phyloP scores from a whole-genome alignment of 2,329 filamentous ascomycete species.

The Trichoderma sp. region DNA sequence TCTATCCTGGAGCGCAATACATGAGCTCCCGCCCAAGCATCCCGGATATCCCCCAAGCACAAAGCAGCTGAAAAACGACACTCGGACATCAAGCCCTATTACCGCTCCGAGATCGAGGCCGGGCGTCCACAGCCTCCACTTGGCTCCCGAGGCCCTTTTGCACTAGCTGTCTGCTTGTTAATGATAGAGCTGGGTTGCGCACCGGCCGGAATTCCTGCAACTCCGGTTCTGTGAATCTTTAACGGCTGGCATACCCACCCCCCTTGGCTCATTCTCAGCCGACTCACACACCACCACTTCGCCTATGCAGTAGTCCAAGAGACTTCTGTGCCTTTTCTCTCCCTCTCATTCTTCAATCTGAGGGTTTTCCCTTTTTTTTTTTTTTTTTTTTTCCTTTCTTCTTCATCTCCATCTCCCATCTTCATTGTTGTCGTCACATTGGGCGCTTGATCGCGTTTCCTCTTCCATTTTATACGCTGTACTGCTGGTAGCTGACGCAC shows the following conservation, averaged over 20 bases:
- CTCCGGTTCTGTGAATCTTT: conserved; percentile 5
- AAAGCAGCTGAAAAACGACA: neutral
- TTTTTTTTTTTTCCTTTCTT: neutral
- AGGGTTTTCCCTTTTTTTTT: neutral
- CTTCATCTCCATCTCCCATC: neutral
- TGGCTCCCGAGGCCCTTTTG: conserved; percentile 15
- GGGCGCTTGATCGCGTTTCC: neutral
- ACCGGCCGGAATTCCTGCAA: neutral
- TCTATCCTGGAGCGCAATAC: neutral
- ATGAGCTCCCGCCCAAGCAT: neutral
- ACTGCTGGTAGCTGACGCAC: neutral
- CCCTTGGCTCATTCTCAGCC: neutral
- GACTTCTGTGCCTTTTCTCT: neutral
- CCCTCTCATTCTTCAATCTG: neutral
- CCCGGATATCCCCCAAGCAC: neutral
- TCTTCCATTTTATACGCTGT: neutral
- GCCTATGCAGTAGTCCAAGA: conserved; percentile 1
- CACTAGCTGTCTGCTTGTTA: conserved; percentile 4
- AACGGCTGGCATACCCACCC: neutral
- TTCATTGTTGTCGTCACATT: neutral
- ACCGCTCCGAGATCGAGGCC: conserved; percentile 14
- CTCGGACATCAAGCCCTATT: conserved; percentile 15
- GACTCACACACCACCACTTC: neutral
- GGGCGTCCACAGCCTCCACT: conserved; percentile 11
- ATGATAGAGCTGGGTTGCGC: neutral